Evolutionary conservation across 169 alveolate genomes (phyloP).

Genomic region (Plasmodium coatneyi): DNA sequence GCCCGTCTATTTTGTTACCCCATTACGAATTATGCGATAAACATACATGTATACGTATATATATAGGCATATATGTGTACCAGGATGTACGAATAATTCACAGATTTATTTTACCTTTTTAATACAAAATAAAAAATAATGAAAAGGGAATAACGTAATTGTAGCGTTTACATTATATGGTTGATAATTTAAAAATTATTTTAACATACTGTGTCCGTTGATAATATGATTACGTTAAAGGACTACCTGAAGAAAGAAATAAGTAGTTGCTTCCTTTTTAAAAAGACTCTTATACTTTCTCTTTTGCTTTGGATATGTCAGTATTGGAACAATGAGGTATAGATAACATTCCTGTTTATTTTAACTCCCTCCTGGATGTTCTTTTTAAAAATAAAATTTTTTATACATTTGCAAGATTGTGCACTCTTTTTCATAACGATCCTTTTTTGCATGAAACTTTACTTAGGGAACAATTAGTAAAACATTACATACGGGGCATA

Average conservation of each 20-base stretch:
- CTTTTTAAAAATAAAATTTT: neutral
- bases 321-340: neutral
- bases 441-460: neutral
- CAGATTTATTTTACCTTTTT: neutral
- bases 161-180: neutral
- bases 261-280: neutral
- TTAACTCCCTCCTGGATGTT: neutral
- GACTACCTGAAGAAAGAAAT: neutral
- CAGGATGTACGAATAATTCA: neutral
- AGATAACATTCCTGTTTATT: neutral
- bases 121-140: neutral
- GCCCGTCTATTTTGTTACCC: neutral
- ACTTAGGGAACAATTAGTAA: neutral
- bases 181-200: neutral
- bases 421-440: neutral
- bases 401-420: neutral
- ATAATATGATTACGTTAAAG: neutral
- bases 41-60: neutral
- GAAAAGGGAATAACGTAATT: neutral
- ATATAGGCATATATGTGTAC: neutral
- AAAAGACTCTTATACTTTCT: neutral
- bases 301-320: neutral
- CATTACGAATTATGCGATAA: neutral
- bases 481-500: neutral
- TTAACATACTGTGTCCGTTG: neutral